These are phyloP conservation scores for Phytophthora pini DNA, from an alignment of 352 stramenopile species.

Conservation along the genomic window DNA sequence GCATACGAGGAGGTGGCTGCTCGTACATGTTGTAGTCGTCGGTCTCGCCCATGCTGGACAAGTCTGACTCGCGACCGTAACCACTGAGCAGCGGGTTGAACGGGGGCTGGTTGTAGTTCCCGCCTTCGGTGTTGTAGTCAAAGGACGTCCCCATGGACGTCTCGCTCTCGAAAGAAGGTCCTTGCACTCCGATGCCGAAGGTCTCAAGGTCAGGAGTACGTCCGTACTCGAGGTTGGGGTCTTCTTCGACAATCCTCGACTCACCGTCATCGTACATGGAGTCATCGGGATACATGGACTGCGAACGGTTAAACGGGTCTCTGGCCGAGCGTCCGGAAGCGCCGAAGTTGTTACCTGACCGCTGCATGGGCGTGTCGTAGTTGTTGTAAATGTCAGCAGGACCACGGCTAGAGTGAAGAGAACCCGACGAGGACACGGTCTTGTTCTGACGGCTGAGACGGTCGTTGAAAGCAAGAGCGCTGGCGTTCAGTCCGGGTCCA, in stretches of 20 bases:
- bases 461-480: conserved; percentile 71
- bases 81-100: conserved; percentile 49
- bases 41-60: conserved; percentile 61
- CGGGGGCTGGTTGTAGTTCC: conserved; percentile 38
- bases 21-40: conserved; percentile 62
- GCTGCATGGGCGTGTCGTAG: conserved; percentile 45
- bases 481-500: conserved; percentile 61
- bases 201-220: conserved; percentile 49
- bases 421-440: conserved; percentile 70
- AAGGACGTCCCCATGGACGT: conserved; percentile 64
- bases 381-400: conserved; percentile 45
- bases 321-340: conserved; percentile 18
- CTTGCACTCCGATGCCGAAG: conserved; percentile 44
- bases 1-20: conserved; percentile 36
- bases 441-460: conserved; percentile 59
- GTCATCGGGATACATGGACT: conserved; percentile 46
- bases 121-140: conserved; percentile 39
- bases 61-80: conserved; percentile 61
- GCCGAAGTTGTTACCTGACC: conserved; percentile 30
- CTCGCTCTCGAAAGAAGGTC: conserved; percentile 64
- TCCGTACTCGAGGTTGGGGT: conserved; percentile 50
- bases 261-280: conserved; percentile 42
- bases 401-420: conserved; percentile 45
- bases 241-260: conserved; percentile 42
- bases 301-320: conserved; percentile 34